Evolutionary conservation across 192 early-diverging fungal genomes (phyloP).

Genomic region (Coemansia pectinata): DNA sequence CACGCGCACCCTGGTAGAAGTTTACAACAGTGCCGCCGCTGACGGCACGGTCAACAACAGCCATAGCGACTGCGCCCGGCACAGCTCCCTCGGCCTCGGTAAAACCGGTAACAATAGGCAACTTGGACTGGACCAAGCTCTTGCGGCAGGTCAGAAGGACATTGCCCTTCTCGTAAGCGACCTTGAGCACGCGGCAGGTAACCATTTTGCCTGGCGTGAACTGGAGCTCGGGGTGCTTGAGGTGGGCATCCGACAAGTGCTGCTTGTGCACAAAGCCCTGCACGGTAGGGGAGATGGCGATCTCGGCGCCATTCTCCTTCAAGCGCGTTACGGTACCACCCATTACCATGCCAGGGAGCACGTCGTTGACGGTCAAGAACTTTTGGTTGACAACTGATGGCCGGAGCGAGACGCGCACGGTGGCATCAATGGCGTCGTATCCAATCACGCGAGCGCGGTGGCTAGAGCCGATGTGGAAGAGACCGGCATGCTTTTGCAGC

Average conservation of each 20-base stretch:
- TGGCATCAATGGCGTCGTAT: conserved; percentile 73
- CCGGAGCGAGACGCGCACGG: conserved; percentile 75
- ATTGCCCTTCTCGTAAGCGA: conserved; percentile 58
- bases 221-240: conserved; percentile 66
- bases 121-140: conserved; percentile 68
- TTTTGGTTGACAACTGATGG: conserved; percentile 66
- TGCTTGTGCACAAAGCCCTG: conserved; percentile 67
- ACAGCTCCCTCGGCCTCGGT: conserved; percentile 54
- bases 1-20: conserved; percentile 78
- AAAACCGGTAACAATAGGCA: conserved; percentile 66
- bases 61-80: conserved; percentile 59
- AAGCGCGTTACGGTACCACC: conserved; percentile 56
- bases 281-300: conserved; percentile 62
- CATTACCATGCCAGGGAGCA: conserved; percentile 41
- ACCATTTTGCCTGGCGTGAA: conserved; percentile 75
- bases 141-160: conserved; percentile 77
- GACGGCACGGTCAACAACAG: conserved; percentile 28
- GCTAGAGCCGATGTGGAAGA: conserved; percentile 63
- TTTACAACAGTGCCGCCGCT: conserved; percentile 68
- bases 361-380: conserved; percentile 69
- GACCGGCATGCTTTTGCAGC: conserved; percentile 50
- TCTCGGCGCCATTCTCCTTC: conserved; percentile 58
- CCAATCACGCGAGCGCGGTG: conserved; percentile 81
- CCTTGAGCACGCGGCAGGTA: conserved; percentile 70
- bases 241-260: conserved; percentile 74